Evolutionary conservation across 345 rosid genomes (phyloP).

Genomic region (Pistacia atlantica): DNA sequence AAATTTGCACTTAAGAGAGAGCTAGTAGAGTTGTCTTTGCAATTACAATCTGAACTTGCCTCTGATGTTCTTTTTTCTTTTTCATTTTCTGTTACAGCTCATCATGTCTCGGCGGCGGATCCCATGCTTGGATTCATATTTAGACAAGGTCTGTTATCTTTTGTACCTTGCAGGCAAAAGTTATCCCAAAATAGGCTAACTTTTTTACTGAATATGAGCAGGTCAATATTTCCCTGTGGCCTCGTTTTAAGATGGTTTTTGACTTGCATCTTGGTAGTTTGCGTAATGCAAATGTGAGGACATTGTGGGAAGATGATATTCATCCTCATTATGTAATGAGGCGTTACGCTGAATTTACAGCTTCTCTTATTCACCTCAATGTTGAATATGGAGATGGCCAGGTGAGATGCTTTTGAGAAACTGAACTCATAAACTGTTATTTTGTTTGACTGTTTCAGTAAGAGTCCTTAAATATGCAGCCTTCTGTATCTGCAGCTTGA

Average conservation of each 20-base stretch:
- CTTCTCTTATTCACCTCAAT: constrained; percentile 95
- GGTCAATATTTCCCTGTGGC: constrained; percentile 97
- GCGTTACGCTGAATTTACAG: constrained; percentile 97
- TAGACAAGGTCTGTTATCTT: constrained; percentile 75
- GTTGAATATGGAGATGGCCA: constrained; percentile 97
- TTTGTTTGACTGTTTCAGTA: not conserved
- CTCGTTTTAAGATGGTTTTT: constrained; percentile 96
- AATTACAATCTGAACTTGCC: not conserved
- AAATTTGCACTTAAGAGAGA: not conserved
- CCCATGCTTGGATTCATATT: constrained; percentile 97
- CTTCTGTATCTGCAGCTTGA: constrained; percentile 71
- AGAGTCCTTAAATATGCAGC: constrained; percentile 6
- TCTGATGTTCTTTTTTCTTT: constrained; percentile 11
- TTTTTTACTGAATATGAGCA: constrained; percentile 38
- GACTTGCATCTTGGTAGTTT: constrained; percentile 92
- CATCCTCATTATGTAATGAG: constrained; percentile 99
- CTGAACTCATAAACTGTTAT: not conserved
- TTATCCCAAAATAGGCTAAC: constrained; percentile 14
- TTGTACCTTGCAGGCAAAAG: constrained; percentile 1
- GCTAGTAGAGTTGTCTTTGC: not conserved
- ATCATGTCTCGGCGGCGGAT: constrained; percentile 90
- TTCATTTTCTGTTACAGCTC: constrained; percentile 49
- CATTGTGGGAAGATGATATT: constrained; percentile 96
- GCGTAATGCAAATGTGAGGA: constrained; percentile 84
- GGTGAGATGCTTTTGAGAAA: constrained; percentile 44